These are phyloP conservation scores for Phaffia australis DNA, from an alignment of 768 basidiomycete species.

Conservation along the genomic window DNA sequence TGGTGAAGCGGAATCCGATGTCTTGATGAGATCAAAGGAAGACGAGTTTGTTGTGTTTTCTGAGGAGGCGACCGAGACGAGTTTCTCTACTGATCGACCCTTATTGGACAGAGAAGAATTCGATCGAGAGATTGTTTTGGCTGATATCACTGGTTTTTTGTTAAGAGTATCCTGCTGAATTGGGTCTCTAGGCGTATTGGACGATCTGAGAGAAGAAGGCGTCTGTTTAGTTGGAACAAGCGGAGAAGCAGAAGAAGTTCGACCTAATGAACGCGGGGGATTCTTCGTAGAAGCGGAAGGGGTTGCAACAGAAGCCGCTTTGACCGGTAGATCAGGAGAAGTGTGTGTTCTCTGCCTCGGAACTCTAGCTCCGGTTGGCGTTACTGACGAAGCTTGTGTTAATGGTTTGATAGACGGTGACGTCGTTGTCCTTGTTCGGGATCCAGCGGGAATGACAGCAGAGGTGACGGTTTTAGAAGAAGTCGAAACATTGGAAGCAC, in stretches of 20 bases:
- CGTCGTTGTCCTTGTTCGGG: background rate
- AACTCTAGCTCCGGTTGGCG: background rate
- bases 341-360: background rate
- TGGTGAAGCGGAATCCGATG: background rate
- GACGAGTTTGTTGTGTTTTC: too few relatives aligned
- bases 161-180: too few relatives aligned
- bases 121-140: too few relatives aligned
- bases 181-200: too few relatives aligned
- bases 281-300: background rate
- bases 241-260: too few relatives aligned
- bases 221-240: too few relatives aligned
- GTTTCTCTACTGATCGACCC: too few relatives aligned
- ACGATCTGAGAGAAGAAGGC: too few relatives aligned
- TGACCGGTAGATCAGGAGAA: background rate
- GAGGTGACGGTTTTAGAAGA: background rate
- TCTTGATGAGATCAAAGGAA: background rate
- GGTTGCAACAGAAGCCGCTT: background rate
- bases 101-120: too few relatives aligned
- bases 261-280: background rate
- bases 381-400: constrained; percentile 1
- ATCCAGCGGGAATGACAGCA: background rate
- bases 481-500: background rate
- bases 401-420: background rate
- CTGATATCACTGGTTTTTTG: too few relatives aligned
- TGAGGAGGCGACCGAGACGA: too few relatives aligned